A percentile compares a stretch with the other conserved stretches of the same genome.
These are phyloP conservation scores for Phaeosphaeriaceae sp. DNA, from an alignment of 2,329 filamentous ascomycete species.

Conservation along the genomic window DNA sequence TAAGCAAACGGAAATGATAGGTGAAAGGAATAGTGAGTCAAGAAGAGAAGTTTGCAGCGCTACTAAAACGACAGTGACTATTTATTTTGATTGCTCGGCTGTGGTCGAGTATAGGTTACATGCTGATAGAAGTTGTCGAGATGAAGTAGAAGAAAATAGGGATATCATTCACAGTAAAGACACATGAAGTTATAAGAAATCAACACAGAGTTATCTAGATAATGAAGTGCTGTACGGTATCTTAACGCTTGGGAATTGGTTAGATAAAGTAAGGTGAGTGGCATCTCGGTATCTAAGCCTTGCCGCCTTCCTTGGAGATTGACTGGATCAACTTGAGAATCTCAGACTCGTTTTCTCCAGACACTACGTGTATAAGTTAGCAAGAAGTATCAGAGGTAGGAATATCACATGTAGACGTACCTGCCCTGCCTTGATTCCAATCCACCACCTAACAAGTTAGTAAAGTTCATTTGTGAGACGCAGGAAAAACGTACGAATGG, in stretches of 20 bases:
- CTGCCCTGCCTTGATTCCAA: slow-evolving; percentile 88
- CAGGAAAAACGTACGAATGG: slow-evolving; percentile 69
- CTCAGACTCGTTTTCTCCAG: slow-evolving; percentile 83
- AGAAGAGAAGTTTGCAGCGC: too few species aligned
- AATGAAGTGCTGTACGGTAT: background rate
- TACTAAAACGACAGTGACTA: too few species aligned
- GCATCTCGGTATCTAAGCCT: slow-evolving; percentile 15
- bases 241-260: background rate
- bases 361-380: slow-evolving; percentile 52
- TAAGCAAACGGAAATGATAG: too few species aligned
- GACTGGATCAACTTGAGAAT: slow-evolving; percentile 81
- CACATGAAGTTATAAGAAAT: too few species aligned
- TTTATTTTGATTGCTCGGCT: too few species aligned
- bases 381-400: background rate
- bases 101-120: too few species aligned
- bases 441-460: slow-evolving; percentile 66
- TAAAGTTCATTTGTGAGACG: background rate
- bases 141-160: too few species aligned
- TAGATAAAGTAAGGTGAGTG: background rate
- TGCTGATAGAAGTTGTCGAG: too few species aligned
- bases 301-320: slow-evolving; percentile 52
- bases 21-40: background rate
- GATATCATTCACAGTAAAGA: too few species aligned
- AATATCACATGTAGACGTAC: slow-evolving; percentile 46
- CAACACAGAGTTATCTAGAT: too few species aligned